A percentile compares a stretch with the other conserved stretches of the same genome.
phyloP scores from a whole-genome alignment of 2,329 filamentous ascomycete species.

The Dendrostoma leiphaemia region DNA sequence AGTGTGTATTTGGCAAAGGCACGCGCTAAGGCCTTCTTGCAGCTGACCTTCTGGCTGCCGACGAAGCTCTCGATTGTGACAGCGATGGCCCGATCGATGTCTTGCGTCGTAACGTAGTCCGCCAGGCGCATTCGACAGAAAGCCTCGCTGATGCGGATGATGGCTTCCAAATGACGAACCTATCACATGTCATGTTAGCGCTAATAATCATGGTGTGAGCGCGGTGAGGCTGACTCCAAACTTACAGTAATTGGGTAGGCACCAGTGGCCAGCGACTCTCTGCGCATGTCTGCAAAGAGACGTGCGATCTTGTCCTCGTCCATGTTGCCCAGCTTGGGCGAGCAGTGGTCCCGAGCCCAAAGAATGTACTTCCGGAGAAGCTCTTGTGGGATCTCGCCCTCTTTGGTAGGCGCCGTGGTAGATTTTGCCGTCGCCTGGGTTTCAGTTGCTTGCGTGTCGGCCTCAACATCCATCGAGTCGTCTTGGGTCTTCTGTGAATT shows the following conservation, averaged over 20 bases:
- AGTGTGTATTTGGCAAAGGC: slow-evolving; percentile 94
- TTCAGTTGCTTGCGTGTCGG: slow-evolving; percentile 37
- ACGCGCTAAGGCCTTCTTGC: slow-evolving; percentile 90
- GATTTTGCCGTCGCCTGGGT: slow-evolving; percentile 24
- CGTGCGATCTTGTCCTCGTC: slow-evolving; percentile 96
- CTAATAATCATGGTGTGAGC: too few species aligned
- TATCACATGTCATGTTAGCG: slow-evolving; percentile 34
- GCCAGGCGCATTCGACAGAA: slow-evolving; percentile 99
- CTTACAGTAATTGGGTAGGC: slow-evolving; percentile 97
- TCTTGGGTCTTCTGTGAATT: slow-evolving; percentile 43
- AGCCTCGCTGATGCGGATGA: slow-evolving; percentile 89
- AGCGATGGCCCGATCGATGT: slow-evolving; percentile 95
- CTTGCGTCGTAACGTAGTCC: slow-evolving; percentile 84
- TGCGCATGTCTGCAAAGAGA: slow-evolving; percentile 92
- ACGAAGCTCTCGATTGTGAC: slow-evolving; percentile 97
- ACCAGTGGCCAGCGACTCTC: slow-evolving; percentile 88
- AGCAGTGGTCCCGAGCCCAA: slow-evolving; percentile 85
- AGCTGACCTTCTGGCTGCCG: slow-evolving; percentile 92
- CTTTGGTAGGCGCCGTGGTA: slow-evolving; percentile 31
- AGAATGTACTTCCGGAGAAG: slow-evolving; percentile 94
- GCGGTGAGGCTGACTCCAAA: slow-evolving; percentile 20
- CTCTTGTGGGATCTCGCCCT: slow-evolving; percentile 83
- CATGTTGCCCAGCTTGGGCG: slow-evolving; percentile 93
- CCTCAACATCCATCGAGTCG: slow-evolving; percentile 63
- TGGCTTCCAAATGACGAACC: slow-evolving; percentile 96